phyloP scores from a whole-genome alignment of 495 filamentous ascomycete species.

The Penicillium crystallinum region DNA sequence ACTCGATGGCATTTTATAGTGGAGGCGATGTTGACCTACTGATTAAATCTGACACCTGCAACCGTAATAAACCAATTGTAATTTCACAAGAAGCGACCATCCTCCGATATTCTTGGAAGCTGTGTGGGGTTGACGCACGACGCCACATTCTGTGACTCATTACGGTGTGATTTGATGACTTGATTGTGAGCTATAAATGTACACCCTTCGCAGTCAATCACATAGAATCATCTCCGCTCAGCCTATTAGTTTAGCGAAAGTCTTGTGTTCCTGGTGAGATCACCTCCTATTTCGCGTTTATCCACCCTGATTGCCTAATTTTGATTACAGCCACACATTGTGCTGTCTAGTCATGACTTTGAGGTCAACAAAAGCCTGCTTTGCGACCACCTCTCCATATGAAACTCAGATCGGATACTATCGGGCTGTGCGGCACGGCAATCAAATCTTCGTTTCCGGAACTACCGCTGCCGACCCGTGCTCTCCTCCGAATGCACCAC shows the following conservation, averaged over 20 bases:
- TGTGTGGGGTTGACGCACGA: neutral
- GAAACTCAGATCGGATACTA: conserved; percentile 44
- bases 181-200: too few species aligned
- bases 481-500: conserved; percentile 28
- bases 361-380: conserved; percentile 13
- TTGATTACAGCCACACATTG: neutral
- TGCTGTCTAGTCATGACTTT: neutral
- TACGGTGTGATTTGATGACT: neutral
- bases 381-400: conserved; percentile 38
- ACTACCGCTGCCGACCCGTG: conserved; percentile 38
- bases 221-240: too few species aligned
- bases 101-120: neutral
- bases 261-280: neutral
- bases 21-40: too few species aligned
- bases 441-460: conserved; percentile 44
- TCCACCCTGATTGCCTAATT: neutral
- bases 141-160: neutral
- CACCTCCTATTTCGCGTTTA: neutral
- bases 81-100: neutral
- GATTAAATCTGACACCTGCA: too few species aligned
- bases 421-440: conserved; percentile 39
- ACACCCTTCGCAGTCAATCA: too few species aligned
- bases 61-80: too few species aligned
- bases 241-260: too few species aligned
- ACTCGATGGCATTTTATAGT: too few species aligned